Evolutionary conservation across 192 early-diverging fungal genomes (phyloP).

Genomic region (Pecoramyces ruminantium): DNA sequence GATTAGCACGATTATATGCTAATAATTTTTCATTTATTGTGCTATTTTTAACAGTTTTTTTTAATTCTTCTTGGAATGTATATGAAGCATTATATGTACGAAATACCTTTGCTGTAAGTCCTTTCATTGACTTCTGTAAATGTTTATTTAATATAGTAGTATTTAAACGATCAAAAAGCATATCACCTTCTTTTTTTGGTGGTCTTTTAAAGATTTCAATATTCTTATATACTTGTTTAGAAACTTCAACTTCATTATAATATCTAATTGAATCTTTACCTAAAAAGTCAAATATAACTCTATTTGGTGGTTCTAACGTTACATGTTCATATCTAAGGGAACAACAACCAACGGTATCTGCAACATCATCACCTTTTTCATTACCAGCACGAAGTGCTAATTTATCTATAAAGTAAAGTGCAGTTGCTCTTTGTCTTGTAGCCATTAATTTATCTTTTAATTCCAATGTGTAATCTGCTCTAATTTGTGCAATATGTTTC

Average conservation of each 20-base stretch:
- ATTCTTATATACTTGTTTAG: conserved; percentile 86
- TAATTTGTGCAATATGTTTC: conserved; percentile 57
- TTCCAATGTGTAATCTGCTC: conserved; percentile 57
- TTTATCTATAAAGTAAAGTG: conserved; percentile 88
- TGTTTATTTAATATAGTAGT: conserved; percentile 76
- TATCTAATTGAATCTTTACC: conserved; percentile 98
- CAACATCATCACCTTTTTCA: conserved; percentile 93
- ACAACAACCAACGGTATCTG: conserved; percentile 97
- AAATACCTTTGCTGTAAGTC: conserved; percentile 94
- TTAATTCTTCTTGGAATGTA: conserved; percentile 69
- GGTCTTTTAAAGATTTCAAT: conserved; percentile 69
- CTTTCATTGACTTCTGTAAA: conserved; percentile 67
- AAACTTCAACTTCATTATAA: conserved; percentile 66
- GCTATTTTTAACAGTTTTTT: conserved; percentile 44
- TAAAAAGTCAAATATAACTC: conserved; percentile 82
- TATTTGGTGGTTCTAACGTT: conserved; percentile 63
- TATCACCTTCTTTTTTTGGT: conserved; percentile 54
- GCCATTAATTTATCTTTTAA: conserved; percentile 66
- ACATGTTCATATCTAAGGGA: conserved; percentile 88
- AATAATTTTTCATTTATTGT: conserved; percentile 71
- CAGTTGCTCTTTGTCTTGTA: conserved; percentile 77
- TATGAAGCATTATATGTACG: conserved; percentile 95
- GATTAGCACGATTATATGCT: conserved; percentile 87
- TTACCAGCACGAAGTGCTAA: conserved; percentile 92
- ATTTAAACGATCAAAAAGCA: conserved; percentile 75